phyloP scores from a whole-genome alignment of 2,329 filamentous ascomycete species.

The Hypoxylon sp. region DNA sequence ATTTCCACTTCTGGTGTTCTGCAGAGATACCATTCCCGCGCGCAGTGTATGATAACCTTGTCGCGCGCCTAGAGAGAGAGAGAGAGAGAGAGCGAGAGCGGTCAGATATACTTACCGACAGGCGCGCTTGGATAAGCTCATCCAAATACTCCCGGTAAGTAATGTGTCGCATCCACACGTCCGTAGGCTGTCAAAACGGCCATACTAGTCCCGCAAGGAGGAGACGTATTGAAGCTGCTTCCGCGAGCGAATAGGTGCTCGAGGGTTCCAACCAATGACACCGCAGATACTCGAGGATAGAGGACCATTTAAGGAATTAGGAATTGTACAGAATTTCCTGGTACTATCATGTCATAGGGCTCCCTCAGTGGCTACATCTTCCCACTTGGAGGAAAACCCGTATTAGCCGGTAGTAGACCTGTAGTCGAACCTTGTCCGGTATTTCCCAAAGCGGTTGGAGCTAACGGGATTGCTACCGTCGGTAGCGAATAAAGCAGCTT shows the following conservation, averaged over 20 bases:
- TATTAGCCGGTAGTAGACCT: conserved; percentile 47
- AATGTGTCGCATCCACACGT: conserved; percentile 41
- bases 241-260: conserved; percentile 34
- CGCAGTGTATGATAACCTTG: conserved; percentile 32
- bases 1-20: conserved; percentile 18
- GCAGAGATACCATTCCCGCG: conserved; percentile 20
- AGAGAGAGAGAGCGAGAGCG: not conserved
- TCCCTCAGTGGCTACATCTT: conserved; percentile 24
- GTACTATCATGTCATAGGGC: conserved; percentile 26
- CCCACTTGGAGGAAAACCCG: conserved; percentile 33
- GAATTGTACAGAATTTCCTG: conserved; percentile 22
- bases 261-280: conserved; percentile 28
- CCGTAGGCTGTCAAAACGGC: conserved; percentile 32
- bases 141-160: conserved; percentile 30
- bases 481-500: conserved; percentile 42
- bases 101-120: conserved; percentile 41
- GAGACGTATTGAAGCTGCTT: conserved; percentile 31
- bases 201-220: conserved; percentile 37
- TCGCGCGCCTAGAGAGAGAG: conserved; percentile 23
- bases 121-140: conserved; percentile 35
- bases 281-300: conserved; percentile 1
- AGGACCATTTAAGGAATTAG: conserved; percentile 21
- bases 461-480: conserved; percentile 40
- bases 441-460: conserved; percentile 44
- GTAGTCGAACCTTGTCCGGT: conserved; percentile 40